Conservation (phyloP, 2,329 filamentous ascomycete species). For the Aspergillus texensis region DNA sequence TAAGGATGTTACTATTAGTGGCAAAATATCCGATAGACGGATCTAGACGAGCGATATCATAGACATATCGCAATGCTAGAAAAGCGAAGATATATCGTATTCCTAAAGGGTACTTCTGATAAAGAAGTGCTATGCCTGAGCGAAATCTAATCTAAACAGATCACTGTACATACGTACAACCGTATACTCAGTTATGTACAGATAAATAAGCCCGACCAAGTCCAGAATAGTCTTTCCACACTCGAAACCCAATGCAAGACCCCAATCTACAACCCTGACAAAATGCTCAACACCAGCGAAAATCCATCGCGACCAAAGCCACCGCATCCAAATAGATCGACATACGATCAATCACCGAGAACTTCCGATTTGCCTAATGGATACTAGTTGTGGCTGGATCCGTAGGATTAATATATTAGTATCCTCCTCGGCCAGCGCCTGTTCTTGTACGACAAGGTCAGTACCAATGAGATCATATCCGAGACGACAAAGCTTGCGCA, state of each 20-base stretch:
- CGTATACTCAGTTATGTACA: neutral
- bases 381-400: slow-evolving; percentile 7
- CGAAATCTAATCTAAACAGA: neutral
- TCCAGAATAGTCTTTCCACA: neutral
- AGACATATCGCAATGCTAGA: neutral
- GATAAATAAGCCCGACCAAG: neutral
- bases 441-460: neutral
- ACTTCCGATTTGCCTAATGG: slow-evolving; percentile 32
- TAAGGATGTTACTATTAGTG: neutral
- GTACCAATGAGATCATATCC: neutral
- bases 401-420: neutral
- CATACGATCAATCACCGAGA: slow-evolving; percentile 45
- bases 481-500: neutral
- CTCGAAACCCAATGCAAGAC: neutral
- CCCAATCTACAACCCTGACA: neutral
- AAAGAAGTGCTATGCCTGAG: neutral
- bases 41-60: neutral
- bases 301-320: slow-evolving; percentile 34
- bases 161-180: neutral
- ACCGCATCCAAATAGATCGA: slow-evolving; percentile 48
- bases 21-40: neutral
- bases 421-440: neutral
- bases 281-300: slow-evolving; percentile 23
- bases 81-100: neutral
- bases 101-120: no score